A percentile compares a stretch with the other conserved stretches of the same genome.
Evolutionary conservation across 257 asterid species (phyloP).

Genomic region (Solanum pimpinellifolium): DNA sequence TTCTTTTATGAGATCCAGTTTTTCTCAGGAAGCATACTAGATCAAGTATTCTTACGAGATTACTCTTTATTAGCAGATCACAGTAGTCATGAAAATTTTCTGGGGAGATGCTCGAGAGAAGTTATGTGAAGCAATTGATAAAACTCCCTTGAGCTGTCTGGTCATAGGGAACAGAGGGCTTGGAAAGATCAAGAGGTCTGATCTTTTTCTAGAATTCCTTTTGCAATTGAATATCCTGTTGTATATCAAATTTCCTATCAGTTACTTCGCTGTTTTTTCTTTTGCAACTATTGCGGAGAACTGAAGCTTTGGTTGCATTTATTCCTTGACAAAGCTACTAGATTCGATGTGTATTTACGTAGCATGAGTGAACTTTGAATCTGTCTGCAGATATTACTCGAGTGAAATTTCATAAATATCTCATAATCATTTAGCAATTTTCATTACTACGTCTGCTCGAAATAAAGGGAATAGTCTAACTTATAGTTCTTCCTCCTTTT

Average conservation of each 20-base stretch:
- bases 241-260: not conserved
- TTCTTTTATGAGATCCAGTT: not conserved
- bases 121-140: slow-evolving; percentile 54
- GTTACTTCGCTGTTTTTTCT: not conserved
- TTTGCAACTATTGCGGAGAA: not conserved
- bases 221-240: not conserved
- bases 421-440: not conserved
- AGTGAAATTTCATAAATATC: not conserved
- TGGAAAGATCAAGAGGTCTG: slow-evolving; percentile 73
- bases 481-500: not conserved
- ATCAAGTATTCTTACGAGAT: not conserved
- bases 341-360: not conserved
- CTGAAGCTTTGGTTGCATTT: not conserved
- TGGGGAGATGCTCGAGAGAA: slow-evolving; percentile 97
- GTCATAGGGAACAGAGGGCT: slow-evolving; percentile 88
- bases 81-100: slow-evolving; percentile 55
- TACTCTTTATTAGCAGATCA: slow-evolving; percentile 28
- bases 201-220: not conserved
- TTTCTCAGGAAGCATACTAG: not conserved
- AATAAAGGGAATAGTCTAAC: not conserved
- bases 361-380: not conserved
- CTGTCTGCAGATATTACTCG: not conserved
- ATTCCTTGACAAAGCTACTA: not conserved
- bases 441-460: not conserved
- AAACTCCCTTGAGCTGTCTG: slow-evolving; percentile 57